Evolutionary conservation across 148 eudicot genomes (phyloP).

Genomic region (Chenopodium album): DNA sequence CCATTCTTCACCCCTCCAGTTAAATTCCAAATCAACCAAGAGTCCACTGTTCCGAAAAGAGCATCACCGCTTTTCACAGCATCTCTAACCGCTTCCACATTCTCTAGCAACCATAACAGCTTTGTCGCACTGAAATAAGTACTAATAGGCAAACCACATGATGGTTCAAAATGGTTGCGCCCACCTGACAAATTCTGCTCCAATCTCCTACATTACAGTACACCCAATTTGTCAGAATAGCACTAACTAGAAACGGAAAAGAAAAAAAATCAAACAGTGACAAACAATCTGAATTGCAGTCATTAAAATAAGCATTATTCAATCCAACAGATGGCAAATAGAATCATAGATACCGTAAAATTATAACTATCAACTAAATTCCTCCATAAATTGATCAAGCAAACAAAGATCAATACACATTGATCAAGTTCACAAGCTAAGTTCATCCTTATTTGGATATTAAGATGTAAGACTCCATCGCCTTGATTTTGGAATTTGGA

Average conservation of each 20-base stretch:
- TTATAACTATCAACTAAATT: not conserved
- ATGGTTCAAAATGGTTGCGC: constrained; percentile 73
- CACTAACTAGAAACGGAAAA: not conserved
- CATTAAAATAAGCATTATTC: not conserved
- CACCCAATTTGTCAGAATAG: constrained; percentile 1
- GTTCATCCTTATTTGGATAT: not conserved
- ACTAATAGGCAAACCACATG: constrained; percentile 92
- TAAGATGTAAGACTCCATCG: not conserved
- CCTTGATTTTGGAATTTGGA: not conserved
- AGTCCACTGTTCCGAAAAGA: constrained; percentile 90
- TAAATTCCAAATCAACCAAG: constrained; percentile 95
- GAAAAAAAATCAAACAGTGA: constrained; percentile 1
- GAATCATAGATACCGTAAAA: not conserved
- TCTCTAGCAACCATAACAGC: constrained; percentile 84
- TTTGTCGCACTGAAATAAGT: constrained; percentile 96
- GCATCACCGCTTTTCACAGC: constrained; percentile 81
- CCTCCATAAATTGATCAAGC: not conserved
- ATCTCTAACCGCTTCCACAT: constrained; percentile 66
- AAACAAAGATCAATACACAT: not conserved
- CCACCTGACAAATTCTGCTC: constrained; percentile 88
- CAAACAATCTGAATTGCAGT: not conserved
- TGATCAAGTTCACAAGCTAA: not conserved
- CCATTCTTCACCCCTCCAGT: constrained; percentile 80
- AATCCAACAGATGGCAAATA: not conserved
- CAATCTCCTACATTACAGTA: constrained; percentile 52